A percentile compares a stretch with the other conserved stretches of the same genome.
phyloP scores from a whole-genome alignment of 23 red algal genomes.

The Gracilaria domingensis region DNA sequence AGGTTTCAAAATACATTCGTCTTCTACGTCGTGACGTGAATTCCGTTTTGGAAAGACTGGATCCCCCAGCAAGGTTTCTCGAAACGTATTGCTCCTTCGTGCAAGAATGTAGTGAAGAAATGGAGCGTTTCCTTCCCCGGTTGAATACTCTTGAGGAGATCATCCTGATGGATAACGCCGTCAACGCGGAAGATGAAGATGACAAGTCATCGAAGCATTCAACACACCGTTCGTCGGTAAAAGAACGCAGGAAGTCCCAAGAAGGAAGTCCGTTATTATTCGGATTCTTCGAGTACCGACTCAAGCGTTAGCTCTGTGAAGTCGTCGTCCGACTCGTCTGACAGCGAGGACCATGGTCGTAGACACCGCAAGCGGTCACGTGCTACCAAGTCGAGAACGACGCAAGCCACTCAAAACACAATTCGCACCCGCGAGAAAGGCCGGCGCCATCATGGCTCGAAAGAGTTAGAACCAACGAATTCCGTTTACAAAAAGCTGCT shows the following conservation, averaged over 20 bases:
- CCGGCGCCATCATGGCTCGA: neutral
- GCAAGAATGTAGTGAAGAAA: neutral
- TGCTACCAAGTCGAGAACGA: neutral
- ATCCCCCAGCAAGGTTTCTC: neutral
- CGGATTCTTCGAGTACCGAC: neutral
- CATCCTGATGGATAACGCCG: neutral
- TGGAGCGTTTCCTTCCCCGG: neutral
- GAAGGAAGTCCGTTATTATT: neutral
- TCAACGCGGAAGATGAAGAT: neutral
- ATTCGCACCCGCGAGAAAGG: neutral
- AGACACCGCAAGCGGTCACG: neutral
- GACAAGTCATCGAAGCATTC: neutral
- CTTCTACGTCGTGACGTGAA: neutral
- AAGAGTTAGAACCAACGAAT: constrained; percentile 8
- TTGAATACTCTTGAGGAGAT: neutral
- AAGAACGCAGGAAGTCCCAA: neutral
- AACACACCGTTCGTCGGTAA: neutral
- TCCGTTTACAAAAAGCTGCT: neutral
- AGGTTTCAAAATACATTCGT: neutral
- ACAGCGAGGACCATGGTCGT: neutral
- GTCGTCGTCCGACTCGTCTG: neutral
- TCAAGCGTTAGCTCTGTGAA: neutral
- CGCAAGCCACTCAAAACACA: neutral
- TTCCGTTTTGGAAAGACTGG: neutral
- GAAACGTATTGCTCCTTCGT: neutral